A percentile compares a stretch with the other conserved stretches of the same genome.
Evolutionary conservation across 495 filamentous ascomycete species (phyloP).

Genomic region (Rusavskia elegans): DNA sequence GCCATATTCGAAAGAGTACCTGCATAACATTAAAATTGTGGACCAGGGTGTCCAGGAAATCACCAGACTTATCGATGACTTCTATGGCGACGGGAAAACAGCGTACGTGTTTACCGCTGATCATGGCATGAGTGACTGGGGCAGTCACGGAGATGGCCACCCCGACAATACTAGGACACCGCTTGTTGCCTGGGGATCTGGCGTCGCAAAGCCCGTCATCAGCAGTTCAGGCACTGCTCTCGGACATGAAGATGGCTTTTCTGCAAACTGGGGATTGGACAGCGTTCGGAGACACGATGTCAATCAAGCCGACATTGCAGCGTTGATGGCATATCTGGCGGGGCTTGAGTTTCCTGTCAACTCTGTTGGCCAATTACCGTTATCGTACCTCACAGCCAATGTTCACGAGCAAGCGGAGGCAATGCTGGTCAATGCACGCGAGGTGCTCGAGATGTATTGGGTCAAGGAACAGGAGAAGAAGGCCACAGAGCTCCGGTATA

Average conservation of each 20-base stretch:
- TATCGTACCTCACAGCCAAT: slow-evolving; percentile 61
- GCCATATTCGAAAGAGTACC: slow-evolving; percentile 90
- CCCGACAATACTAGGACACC: slow-evolving; percentile 95
- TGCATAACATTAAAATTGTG: slow-evolving; percentile 88
- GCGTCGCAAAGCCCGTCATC: slow-evolving; percentile 60
- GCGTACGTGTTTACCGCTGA: slow-evolving; percentile 96
- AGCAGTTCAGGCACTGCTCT: slow-evolving; percentile 36
- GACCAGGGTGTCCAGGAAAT: slow-evolving; percentile 78
- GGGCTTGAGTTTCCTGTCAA: slow-evolving; percentile 89
- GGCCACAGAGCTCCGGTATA: slow-evolving; percentile 56
- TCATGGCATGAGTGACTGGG: slow-evolving; percentile 98
- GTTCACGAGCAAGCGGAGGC: slow-evolving; percentile 69
- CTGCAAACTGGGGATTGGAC: slow-evolving; percentile 72
- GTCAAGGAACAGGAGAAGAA: slow-evolving; percentile 87
- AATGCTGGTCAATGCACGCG: slow-evolving; percentile 67
- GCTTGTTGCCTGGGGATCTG: slow-evolving; percentile 86
- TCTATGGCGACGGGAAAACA: slow-evolving; percentile 83
- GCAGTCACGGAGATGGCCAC: slow-evolving; percentile 93
- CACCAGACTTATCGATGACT: slow-evolving; percentile 65
- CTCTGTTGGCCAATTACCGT: slow-evolving; percentile 84
- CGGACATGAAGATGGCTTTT: slow-evolving; percentile 88
- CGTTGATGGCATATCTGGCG: slow-evolving; percentile 90
- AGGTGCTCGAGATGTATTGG: slow-evolving; percentile 91
- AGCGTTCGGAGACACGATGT: slow-evolving; percentile 78
- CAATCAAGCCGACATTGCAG: slow-evolving; percentile 85